Conservation (phyloP, 805 yeast species). For the Millerozyma miso region DNA sequence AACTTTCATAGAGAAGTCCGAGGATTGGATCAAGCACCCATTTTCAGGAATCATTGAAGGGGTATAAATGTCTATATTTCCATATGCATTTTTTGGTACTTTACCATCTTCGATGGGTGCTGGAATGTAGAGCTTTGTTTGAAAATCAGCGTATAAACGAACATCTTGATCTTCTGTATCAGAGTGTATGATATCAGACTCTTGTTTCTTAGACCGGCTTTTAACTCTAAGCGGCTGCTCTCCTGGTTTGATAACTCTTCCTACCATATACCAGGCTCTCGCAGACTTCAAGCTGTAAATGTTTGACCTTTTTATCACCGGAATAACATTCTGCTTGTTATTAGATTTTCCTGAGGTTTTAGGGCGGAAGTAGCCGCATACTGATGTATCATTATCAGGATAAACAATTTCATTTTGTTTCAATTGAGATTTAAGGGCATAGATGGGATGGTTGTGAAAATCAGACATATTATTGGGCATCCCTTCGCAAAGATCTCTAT, state of each 20-base stretch:
- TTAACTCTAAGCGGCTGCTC: slow-evolving; percentile 52
- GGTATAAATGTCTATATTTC: slow-evolving; percentile 78
- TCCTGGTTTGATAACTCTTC: slow-evolving; percentile 70
- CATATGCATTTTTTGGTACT: slow-evolving; percentile 72
- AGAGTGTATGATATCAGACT: slow-evolving; percentile 17
- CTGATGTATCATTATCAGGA: slow-evolving; percentile 50
- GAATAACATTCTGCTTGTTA: slow-evolving; percentile 29
- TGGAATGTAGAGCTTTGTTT: slow-evolving; percentile 69
- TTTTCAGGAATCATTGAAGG: slow-evolving; percentile 82
- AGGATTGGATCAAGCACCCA: slow-evolving; percentile 49
- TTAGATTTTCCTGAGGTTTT: slow-evolving; percentile 28
- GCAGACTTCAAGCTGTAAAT: slow-evolving; percentile 67
- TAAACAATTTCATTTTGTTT: slow-evolving; percentile 66
- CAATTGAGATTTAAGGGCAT: slow-evolving; percentile 73
- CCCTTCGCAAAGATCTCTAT: slow-evolving; percentile 70
- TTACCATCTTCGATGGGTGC: slow-evolving; percentile 62
- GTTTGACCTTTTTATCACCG: slow-evolving; percentile 65
- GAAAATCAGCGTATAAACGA: slow-evolving; percentile 70
- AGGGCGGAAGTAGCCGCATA: slow-evolving; percentile 67
- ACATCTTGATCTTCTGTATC: slow-evolving; percentile 52
- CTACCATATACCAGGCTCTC: slow-evolving; percentile 81
- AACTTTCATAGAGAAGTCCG: slow-evolving; percentile 34
- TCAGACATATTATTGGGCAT: slow-evolving; percentile 83
- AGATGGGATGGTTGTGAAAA: slow-evolving; percentile 82
- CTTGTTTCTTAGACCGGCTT: slow-evolving; percentile 1